Evolutionary conservation across 257 asterid species (phyloP).

Genomic region (Marsdenia floribunda): DNA sequence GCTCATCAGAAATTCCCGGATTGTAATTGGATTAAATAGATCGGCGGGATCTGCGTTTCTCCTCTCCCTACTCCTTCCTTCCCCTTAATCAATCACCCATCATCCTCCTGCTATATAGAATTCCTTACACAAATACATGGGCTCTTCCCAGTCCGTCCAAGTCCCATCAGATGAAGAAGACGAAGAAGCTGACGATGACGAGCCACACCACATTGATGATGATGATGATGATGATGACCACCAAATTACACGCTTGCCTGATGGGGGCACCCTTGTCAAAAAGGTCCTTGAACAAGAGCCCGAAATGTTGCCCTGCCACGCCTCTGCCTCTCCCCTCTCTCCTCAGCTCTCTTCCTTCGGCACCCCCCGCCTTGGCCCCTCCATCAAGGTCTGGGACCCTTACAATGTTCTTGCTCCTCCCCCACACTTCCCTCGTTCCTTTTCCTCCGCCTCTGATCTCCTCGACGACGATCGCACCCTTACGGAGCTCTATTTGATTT

Average conservation of each 20-base stretch:
- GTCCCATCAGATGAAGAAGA: constrained; percentile 33
- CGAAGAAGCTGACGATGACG: constrained; percentile 33
- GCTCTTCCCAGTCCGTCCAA: constrained; percentile 69
- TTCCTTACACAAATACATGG: constrained; percentile 33
- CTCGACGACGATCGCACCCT: constrained; percentile 42
- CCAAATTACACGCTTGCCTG: constrained; percentile 26
- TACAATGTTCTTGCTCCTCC: constrained; percentile 80
- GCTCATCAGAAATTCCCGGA: background rate
- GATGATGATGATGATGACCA: constrained; percentile 1
- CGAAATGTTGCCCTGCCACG: constrained; percentile 94
- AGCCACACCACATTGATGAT: constrained; percentile 17
- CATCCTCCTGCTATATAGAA: background rate
- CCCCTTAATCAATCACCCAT: too few relatives aligned
- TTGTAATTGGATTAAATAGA: constrained; percentile 1
- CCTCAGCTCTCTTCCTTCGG: constrained; percentile 89
- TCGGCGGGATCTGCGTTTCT: constrained; percentile 7
- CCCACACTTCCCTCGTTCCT: constrained; percentile 40
- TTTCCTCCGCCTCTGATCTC: constrained; percentile 29
- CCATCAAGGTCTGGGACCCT: constrained; percentile 97
- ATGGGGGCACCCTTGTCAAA: constrained; percentile 45
- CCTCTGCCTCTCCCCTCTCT: constrained; percentile 94
- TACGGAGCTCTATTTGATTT: constrained; percentile 69
- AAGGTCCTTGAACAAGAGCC: constrained; percentile 91
- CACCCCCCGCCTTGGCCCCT: constrained; percentile 77
- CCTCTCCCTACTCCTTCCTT: background rate